phyloP scores from a whole-genome alignment of 768 basidiomycete genomes.

The Hortiboletus campestris region DNA sequence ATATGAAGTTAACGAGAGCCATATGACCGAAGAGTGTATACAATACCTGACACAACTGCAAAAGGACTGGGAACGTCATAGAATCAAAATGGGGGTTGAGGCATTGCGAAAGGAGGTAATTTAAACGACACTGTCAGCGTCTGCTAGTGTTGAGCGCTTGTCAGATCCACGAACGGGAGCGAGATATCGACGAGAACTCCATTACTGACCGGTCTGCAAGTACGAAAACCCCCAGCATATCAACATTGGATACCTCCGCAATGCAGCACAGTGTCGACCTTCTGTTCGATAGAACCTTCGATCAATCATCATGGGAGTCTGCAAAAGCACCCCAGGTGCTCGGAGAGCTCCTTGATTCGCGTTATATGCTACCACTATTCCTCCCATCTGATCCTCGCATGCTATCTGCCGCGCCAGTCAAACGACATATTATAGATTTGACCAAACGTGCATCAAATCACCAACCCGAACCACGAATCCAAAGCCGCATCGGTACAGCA shows the following conservation, averaged over 20 bases:
- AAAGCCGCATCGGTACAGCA: slow-evolving; percentile 39
- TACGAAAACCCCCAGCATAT: slow-evolving; percentile 29
- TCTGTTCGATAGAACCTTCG: slow-evolving; percentile 68
- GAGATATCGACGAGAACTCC: slow-evolving; percentile 29
- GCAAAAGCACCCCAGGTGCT: slow-evolving; percentile 74
- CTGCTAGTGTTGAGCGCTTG: slow-evolving; percentile 4
- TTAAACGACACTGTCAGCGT: background rate
- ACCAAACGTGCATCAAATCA: slow-evolving; percentile 15
- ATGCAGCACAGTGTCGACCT: slow-evolving; percentile 67
- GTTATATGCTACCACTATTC: slow-evolving; percentile 86
- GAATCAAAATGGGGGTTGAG: slow-evolving; percentile 84
- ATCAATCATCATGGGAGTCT: slow-evolving; percentile 75
- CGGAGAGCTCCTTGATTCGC: slow-evolving; percentile 89
- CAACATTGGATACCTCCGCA: slow-evolving; percentile 34
- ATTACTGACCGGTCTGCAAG: slow-evolving; percentile 40
- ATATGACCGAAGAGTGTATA: slow-evolving; percentile 92
- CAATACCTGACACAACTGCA: slow-evolving; percentile 94
- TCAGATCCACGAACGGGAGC: slow-evolving; percentile 60
- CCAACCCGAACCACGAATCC: slow-evolving; percentile 35
- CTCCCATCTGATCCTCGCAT: slow-evolving; percentile 81
- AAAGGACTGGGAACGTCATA: slow-evolving; percentile 95
- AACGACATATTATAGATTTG: slow-evolving; percentile 25
- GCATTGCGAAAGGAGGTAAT: slow-evolving; percentile 78
- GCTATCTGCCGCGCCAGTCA: slow-evolving; percentile 66
- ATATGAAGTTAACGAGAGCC: slow-evolving; percentile 89